Evolutionary conservation across 495 filamentous ascomycete species (phyloP), one percentile per base, ranked within the genome.

Genomic region (Talaromyces ruber): DNA sequence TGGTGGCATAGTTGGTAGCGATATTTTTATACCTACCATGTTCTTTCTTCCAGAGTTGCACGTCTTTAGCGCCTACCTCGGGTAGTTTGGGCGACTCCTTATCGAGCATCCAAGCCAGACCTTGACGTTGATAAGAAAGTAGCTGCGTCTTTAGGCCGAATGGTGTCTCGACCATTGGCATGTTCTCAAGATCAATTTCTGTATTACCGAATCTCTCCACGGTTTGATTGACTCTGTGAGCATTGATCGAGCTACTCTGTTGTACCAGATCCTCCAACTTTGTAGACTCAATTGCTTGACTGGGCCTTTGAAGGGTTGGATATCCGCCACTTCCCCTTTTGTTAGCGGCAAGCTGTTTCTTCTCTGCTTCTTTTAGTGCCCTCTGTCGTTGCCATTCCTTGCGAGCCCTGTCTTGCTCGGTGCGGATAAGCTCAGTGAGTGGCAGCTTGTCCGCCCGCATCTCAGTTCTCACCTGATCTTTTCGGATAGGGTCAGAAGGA

Each of bases 111-210:
- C 93, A 97, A 47, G 84, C 86, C 28, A 97, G 79, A 7, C 91
- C 92, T 73, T 92, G 77, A 63, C 89, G 86, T 66, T 97, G 93
- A 68, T 93, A 94, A 5, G 89, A 88, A 47, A 96, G 80, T 28
- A 97, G 72, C 47, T 82, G 70, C 0, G 91, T 89, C 18, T 77
- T 67, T 32, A 97, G 74, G 14, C 71, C 73, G 8, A 75, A 66
- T 0, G 93, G 93, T 62, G 87, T 87, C 2, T 82, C 68, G 2
- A 86, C 89, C 78, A 84, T 84, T 12, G 91, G 90, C 84, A 96
- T 85, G 39, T 84, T 81, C 1, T 82, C 81, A 39, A 97, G 73
- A 7, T 84, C 80, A 6, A 87, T 81, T 69, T 96, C 91, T 52
- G 79, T 80, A 63, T 79, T 72, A 24, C 87, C 87, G 70, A 87